Conservation (phyloP, 75 land plant genomes). For the Picea sitchensis region DNA sequence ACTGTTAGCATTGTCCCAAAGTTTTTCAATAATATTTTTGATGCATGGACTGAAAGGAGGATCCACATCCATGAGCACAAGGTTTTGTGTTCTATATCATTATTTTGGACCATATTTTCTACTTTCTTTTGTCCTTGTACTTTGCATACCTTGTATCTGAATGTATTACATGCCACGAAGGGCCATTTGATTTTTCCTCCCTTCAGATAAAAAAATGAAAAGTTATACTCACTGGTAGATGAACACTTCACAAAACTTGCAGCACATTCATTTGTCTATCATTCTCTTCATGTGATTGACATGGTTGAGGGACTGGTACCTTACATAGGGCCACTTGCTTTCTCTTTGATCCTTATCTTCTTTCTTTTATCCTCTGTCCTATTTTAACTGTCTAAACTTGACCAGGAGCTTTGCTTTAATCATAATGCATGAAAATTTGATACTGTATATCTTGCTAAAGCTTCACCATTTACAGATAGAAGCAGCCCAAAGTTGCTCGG, state of each 20-base stretch:
- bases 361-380: background rate
- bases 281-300: background rate
- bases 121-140: background rate
- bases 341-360: background rate
- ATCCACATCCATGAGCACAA: background rate
- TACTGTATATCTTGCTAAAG: background rate
- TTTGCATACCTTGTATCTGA: background rate
- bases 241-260: background rate
- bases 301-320: background rate
- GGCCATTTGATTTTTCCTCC: background rate
- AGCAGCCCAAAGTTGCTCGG: constrained; percentile 59
- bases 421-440: background rate
- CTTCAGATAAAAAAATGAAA: background rate
- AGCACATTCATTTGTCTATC: background rate
- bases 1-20: background rate
- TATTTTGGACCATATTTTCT: background rate
- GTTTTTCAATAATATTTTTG: background rate
- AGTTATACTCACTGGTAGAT: background rate
- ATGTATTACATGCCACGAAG: background rate
- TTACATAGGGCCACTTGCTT: background rate
- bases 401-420: background rate
- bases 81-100: background rate
- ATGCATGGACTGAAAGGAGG: background rate
- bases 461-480: constrained; percentile 42
- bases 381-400: background rate